Base-by-base conservation (phyloP, 2,329 filamentous ascomycete species). In the Talaromyces sp. region DNA sequence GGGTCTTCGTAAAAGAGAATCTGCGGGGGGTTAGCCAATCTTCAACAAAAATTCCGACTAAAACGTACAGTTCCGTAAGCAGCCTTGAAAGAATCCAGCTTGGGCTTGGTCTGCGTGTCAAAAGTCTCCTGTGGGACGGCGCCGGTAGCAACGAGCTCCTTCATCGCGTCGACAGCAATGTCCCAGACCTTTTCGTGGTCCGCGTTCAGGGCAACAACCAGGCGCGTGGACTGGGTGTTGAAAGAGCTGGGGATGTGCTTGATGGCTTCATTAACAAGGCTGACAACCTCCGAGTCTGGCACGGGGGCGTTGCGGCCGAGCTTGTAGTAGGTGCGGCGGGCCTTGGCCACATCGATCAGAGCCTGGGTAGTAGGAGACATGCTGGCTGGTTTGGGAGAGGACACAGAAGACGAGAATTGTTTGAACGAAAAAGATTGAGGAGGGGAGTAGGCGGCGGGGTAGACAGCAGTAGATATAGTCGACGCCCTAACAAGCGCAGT, bases 161-260 rank as follows among this genome's bases (percentile, higher is more conserved):
- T 86, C 61, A 93, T 81, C 58, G 83, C 77, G 29, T 87, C 85
- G 63, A 80, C 76, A 59, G 86, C 82, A 62, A 91, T 81, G 73
- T 91, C 87, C 93, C 93, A 97, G 68, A 96, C 86, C 79, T 89
- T 89, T 69, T 92, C 87, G 80, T 97, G 93, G 76, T 96, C 89
- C 64, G 84, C 84, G 70, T 89, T 88, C 70, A 95, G 82, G 58
- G 97, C 85, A 56, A 96, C 84, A 54, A 96, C 84, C 61, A 89
- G 78, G 62, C 93, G 88, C 66, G 90, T 89, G 67, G 86, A 86
- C 81, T 96, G 93, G 49, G 86, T 89, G 86, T 97, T 96, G 87
- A 96, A 97, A 65, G 88, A 86, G 57, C 85, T 89, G 49, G 93
- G 93, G 1, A 88, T 82, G 74, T 91, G 82, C 62, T 85, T 80